These are phyloP conservation scores for Pittosporum tobira DNA, from an alignment of 129 eudicot genomes.

Conservation along the genomic window DNA sequence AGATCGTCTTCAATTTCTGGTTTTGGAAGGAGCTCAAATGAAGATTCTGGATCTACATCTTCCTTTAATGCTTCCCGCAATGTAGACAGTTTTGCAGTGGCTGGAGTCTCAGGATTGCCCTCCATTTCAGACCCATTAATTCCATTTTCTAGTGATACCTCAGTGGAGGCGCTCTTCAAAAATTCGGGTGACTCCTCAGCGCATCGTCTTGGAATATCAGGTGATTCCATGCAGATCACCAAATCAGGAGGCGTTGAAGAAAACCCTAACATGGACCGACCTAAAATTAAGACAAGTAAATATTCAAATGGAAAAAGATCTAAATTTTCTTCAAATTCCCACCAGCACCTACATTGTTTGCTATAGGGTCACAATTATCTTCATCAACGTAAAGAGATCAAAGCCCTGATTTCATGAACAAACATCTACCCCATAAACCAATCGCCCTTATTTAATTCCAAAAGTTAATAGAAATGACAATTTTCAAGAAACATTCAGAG, in stretches of 20 bases:
- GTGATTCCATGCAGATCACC: constrained; percentile 56
- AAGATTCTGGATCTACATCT: constrained; percentile 32
- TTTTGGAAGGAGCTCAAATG: constrained; percentile 66
- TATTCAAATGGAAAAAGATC: neutral
- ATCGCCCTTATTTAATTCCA: no score
- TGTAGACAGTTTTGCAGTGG: constrained; percentile 18
- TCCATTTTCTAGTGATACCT: constrained; percentile 74
- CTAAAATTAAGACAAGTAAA: constrained; percentile 18
- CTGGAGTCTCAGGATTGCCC: constrained; percentile 16
- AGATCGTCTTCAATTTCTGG: constrained; percentile 17
- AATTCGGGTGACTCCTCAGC: constrained; percentile 38
- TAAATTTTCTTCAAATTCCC: constrained; percentile 12
- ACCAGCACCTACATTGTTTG: constrained; percentile 31
- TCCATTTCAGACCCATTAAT: constrained; percentile 46
- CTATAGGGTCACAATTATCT: constrained; percentile 31
- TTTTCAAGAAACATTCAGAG: constrained; percentile 5
- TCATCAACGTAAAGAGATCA: constrained; percentile 19
- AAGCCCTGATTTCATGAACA: no score
- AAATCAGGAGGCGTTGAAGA: constrained; percentile 68
- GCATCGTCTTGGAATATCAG: constrained; percentile 38
- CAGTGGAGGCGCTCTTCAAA: constrained; percentile 34
- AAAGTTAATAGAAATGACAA: no score
- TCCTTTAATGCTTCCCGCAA: constrained; percentile 18
- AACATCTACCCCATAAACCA: no score
- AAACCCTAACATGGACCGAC: constrained; percentile 36